Conservation (phyloP, 176 grass and related monocot genomes). For the Cocos nucifera region DNA sequence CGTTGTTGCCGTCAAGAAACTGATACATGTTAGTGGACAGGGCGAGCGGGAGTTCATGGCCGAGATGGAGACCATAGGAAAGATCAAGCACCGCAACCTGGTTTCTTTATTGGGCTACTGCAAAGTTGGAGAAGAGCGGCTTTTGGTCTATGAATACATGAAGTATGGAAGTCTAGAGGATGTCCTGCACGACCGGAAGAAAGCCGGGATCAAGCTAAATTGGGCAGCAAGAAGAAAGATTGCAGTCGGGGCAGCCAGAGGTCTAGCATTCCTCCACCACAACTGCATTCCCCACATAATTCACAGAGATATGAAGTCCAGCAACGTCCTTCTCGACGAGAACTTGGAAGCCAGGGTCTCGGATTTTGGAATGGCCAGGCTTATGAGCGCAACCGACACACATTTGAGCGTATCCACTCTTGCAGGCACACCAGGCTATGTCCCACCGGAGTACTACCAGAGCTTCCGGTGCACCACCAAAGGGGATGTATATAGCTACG, state of each 20-base stretch:
- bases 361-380: slow-evolving; percentile 24
- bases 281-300: slow-evolving; percentile 24
- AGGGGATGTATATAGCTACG: slow-evolving; percentile 26
- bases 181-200: slow-evolving; percentile 19
- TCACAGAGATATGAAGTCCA: slow-evolving; percentile 29
- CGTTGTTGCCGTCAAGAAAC: slow-evolving; percentile 24
- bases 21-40: slow-evolving; percentile 24
- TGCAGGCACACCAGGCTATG: slow-evolving; percentile 21
- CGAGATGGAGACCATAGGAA: slow-evolving; percentile 29
- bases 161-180: slow-evolving; percentile 25
- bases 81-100: slow-evolving; percentile 28
- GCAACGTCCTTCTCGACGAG: slow-evolving; percentile 26
- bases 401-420: slow-evolving; percentile 22
- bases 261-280: slow-evolving; percentile 24
- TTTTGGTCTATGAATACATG: slow-evolving; percentile 26
- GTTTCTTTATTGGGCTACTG: slow-evolving; percentile 25
- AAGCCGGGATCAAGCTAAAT: slow-evolving; percentile 18
- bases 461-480: slow-evolving; percentile 27
- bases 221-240: slow-evolving; percentile 23
- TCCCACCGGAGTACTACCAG: slow-evolving; percentile 26
- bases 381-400: slow-evolving; percentile 15
- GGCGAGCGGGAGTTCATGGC: slow-evolving; percentile 23
- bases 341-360: slow-evolving; percentile 19
- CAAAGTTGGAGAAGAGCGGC: slow-evolving; percentile 19
- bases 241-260: slow-evolving; percentile 18